Evolutionary conservation across 371 early-diverging fungal species (phyloP).

Genomic region (Cokeromyces recurvatus): DNA sequence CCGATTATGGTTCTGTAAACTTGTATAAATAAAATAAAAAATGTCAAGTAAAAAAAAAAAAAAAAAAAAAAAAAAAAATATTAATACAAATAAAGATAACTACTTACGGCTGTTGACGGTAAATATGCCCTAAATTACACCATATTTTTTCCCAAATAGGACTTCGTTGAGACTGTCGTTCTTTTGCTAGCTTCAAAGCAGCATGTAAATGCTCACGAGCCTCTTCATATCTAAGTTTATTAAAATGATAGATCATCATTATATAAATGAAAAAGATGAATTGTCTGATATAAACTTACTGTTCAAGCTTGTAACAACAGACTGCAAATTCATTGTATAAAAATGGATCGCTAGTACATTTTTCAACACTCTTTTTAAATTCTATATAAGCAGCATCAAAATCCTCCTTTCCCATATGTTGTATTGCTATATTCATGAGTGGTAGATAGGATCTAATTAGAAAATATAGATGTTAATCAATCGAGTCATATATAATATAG

Average conservation of each 20-base stretch:
- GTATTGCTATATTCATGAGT: conserved; percentile 70
- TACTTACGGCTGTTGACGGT: conserved; percentile 55
- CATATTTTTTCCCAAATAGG: conserved; percentile 58
- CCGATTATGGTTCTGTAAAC: conserved; percentile 12
- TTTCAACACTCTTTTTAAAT: conserved; percentile 41
- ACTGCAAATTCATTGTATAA: conserved; percentile 69
- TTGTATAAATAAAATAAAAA: too few species aligned
- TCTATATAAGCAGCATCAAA: conserved; percentile 53
- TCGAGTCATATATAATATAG: neutral
- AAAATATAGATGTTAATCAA: too few species aligned
- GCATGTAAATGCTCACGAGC: conserved; percentile 50
- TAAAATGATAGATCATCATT: too few species aligned
- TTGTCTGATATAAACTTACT: conserved; percentile 32
- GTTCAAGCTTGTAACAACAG: conserved; percentile 46
- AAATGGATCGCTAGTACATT: conserved; percentile 59
- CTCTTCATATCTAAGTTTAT: conserved; percentile 48
- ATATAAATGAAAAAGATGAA: too few species aligned
- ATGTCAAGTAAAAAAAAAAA: too few species aligned
- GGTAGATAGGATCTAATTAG: conserved; percentile 63
- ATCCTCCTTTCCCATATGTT: conserved; percentile 59
- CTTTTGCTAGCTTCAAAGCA: conserved; percentile 48
- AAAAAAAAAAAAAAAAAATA: too few species aligned
- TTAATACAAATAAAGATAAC: neutral
- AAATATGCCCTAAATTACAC: conserved; percentile 69
- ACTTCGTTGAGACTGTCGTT: conserved; percentile 30